Evolutionary conservation across 371 early-diverging fungal genomes (phyloP).

Genomic region (Actinomortierella wolfii): DNA sequence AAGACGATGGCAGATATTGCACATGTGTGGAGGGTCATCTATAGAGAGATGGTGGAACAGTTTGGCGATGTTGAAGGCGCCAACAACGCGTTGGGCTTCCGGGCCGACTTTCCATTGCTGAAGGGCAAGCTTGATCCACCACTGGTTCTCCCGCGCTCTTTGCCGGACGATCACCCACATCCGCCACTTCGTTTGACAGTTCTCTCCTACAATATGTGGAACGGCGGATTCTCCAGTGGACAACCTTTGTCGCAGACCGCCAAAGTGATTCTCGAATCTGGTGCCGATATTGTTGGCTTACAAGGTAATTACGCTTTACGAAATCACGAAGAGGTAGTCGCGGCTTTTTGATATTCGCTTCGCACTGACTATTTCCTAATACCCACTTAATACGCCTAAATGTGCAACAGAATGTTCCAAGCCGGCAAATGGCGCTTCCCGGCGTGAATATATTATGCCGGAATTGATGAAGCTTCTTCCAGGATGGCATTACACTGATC

Average conservation of each 20-base stretch:
- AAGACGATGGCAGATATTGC: constrained; percentile 26
- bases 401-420: constrained; percentile 26
- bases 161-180: constrained; percentile 30
- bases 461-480: constrained; percentile 38
- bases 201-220: constrained; percentile 46
- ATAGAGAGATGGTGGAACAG: constrained; percentile 11
- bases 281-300: constrained; percentile 44
- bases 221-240: constrained; percentile 27
- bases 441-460: constrained; percentile 33
- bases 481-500: constrained; percentile 44
- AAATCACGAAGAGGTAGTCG: no score
- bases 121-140: constrained; percentile 9
- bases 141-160: constrained; percentile 19
- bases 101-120: constrained; percentile 24
- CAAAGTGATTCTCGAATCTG: constrained; percentile 37
- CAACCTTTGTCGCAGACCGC: constrained; percentile 28
- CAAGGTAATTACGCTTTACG: constrained; percentile 30
- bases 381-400: background rate
- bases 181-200: constrained; percentile 29
- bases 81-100: constrained; percentile 38
- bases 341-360: no score
- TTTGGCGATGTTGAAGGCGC: constrained; percentile 33
- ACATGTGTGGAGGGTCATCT: constrained; percentile 27
- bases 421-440: constrained; percentile 6
- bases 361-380: background rate